Conservation (phyloP, 441 rosid genomes). For the Bocquillonia castaneifolia region DNA sequence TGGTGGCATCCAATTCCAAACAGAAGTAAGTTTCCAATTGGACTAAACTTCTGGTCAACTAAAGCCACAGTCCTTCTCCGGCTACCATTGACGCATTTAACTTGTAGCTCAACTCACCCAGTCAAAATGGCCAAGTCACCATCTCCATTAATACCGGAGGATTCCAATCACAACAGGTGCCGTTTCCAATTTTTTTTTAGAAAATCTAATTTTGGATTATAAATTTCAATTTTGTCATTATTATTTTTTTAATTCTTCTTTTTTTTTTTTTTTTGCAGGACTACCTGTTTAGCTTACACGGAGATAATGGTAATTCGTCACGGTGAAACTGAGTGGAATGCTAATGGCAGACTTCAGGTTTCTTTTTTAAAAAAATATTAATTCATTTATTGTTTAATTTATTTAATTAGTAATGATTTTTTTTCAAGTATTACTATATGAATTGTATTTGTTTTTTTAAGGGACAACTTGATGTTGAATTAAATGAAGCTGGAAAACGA, state of each 20-base stretch:
- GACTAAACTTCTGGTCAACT: too few relatives aligned
- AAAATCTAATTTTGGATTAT: not conserved
- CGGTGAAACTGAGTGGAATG: conserved; percentile 66
- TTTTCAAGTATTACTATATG: not conserved
- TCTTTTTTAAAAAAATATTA: not conserved
- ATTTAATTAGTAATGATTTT: not conserved
- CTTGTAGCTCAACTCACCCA: conserved; percentile 21
- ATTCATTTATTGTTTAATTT: too few relatives aligned
- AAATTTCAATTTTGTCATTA: not conserved
- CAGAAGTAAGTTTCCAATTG: too few relatives aligned
- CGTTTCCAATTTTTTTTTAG: not conserved
- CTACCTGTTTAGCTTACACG: conserved; percentile 29
- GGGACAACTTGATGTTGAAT: conserved; percentile 60
- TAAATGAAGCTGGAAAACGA: conserved; percentile 51
- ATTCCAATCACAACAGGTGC: too few relatives aligned
- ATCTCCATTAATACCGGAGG: too few relatives aligned
- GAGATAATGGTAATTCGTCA: conserved; percentile 56
- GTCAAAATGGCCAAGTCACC: conserved; percentile 22
- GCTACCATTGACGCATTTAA: not conserved
- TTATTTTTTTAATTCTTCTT: not conserved
- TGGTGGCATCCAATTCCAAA: too few relatives aligned
- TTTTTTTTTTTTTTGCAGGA: conserved; percentile 24
- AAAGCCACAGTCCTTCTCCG: too few relatives aligned
- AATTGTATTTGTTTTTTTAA: conserved; percentile 1
- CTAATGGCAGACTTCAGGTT: conserved; percentile 56